Base-by-base conservation (phyloP, 495 filamentous ascomycete genomes). In the Apodospora peruviana region DNA sequence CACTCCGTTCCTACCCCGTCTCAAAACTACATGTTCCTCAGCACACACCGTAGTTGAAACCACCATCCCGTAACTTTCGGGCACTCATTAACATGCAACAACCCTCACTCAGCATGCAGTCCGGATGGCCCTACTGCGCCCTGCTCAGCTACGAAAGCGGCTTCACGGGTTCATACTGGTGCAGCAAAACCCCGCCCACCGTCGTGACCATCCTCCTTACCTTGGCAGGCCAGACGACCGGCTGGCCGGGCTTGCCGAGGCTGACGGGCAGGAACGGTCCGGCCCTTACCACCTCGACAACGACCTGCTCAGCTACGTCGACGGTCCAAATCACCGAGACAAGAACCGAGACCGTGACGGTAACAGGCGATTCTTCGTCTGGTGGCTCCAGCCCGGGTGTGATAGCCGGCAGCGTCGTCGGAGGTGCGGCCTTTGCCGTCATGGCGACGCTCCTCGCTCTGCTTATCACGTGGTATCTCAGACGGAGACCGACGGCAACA, bases 181-280 rank as follows among this genome's bases (percentile, higher is more conserved):
- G 35, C n/a, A 19, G 5, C 12, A 11, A 40, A 10, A 48, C 14
- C 35, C 3, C 17, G 21, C 17, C 17, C 17, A 22, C 25, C 11
- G 40, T 36, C 12, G 18, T 5, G 5, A 27, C 19, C 22, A 21
- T 27, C 45, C n/a, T 27, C 36, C 40, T 48, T 24, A 48, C 45
- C 14, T 39, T 36, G 3, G 36, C 23, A n/a, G 45, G 45, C 19
- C 18, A 40, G 2, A 48, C 35, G 3, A 40, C 34, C 12, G 45
- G 12, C 4, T 25, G 2, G 11, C 10, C 23, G 2, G 36, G 20
- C 7, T 20, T 40, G 12, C 36, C 45, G 11, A 14, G 17, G 7
- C 37, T 48, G 22, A 41, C 45, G n/a, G 45, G 45, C 21, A n/a
- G 18, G 5, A 48, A 41, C 23, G 45, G 37, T n/a, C 45, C 45